These are phyloP conservation scores for Lipomyces spencermartinsiae DNA, from an alignment of 805 yeast genomes.

Conservation along the genomic window DNA sequence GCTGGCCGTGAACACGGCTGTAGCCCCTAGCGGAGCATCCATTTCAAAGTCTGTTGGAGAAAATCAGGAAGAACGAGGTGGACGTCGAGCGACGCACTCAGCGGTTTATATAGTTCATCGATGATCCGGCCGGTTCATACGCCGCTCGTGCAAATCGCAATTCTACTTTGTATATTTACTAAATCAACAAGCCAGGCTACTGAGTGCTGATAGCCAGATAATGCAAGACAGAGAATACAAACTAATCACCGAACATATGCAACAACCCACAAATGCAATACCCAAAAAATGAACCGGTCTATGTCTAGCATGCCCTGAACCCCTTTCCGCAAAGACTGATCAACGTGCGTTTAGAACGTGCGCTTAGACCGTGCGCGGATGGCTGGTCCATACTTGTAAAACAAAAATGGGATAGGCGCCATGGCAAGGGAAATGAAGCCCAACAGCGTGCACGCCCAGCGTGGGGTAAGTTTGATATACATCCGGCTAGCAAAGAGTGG, in stretches of 20 bases:
- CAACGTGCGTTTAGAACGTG: neutral
- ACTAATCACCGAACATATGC: neutral
- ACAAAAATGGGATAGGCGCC: conserved; percentile 66
- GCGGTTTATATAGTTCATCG: too few relatives aligned
- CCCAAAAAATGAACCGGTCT: too few relatives aligned
- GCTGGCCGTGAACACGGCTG: too few relatives aligned
- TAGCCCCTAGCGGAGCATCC: too few relatives aligned
- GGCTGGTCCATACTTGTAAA: conserved; percentile 12
- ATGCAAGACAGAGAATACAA: neutral
- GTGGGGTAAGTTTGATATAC: conserved; percentile 56
- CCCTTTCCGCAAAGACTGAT: too few relatives aligned
- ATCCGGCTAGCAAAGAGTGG: conserved; percentile 64
- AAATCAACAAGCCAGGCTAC: neutral
- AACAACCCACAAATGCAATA: neutral
- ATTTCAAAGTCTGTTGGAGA: too few relatives aligned
- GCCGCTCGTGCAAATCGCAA: too few relatives aligned
- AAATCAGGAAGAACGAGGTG: too few relatives aligned
- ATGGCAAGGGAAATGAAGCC: conserved; percentile 59
- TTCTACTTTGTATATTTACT: neutral
- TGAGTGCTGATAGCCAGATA: too few relatives aligned
- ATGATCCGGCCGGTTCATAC: too few relatives aligned
- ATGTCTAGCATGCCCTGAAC: too few relatives aligned
- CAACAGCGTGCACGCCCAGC: conserved; percentile 61
- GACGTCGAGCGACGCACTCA: too few relatives aligned
- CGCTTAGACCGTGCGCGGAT: conserved; percentile 11